Evolutionary conservation across 805 yeast species (phyloP).

Genomic region (Blastobotrys americana): DNA sequence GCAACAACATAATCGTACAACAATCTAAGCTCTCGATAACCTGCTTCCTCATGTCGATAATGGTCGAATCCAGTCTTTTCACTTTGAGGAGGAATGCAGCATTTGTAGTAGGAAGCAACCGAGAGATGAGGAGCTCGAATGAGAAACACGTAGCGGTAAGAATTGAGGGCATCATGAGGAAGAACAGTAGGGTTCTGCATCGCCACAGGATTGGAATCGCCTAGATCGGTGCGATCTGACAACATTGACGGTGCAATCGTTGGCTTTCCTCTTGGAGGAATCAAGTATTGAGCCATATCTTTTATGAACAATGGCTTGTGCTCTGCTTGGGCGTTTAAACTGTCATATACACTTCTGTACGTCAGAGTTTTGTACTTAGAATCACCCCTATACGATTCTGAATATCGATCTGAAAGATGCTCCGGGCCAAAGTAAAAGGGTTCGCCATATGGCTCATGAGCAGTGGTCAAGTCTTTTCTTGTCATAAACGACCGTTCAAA

Average conservation of each 20-base stretch:
- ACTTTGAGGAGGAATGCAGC: conserved; percentile 22
- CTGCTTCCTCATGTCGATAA: conserved; percentile 20
- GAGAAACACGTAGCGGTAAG: conserved; percentile 18
- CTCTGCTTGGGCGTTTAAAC: conserved; percentile 4
- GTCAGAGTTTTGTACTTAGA: conserved; percentile 14
- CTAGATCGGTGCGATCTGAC: neutral
- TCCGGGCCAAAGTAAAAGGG: conserved; percentile 25
- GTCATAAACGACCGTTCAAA: conserved; percentile 23
- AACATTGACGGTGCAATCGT: conserved; percentile 11
- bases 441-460: conserved; percentile 26
- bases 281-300: conserved; percentile 26
- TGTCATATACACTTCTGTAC: conserved; percentile 14
- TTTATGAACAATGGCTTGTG: conserved; percentile 19
- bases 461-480: conserved; percentile 15
- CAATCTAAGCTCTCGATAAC: conserved; percentile 19
- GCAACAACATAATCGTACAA: conserved; percentile 16
- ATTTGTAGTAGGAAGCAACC: conserved; percentile 22
- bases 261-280: conserved; percentile 17
- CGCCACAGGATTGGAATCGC: neutral
- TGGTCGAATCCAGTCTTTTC: conserved; percentile 22
- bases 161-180: conserved; percentile 15
- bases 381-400: conserved; percentile 10
- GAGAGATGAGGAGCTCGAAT: conserved; percentile 24
- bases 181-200: conserved; percentile 18
- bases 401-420: conserved; percentile 19